Evolutionary conservation across 805 yeast genomes (phyloP), one percentile per base, ranked within the genome.

Genomic region (Ogataea zsoltii): DNA sequence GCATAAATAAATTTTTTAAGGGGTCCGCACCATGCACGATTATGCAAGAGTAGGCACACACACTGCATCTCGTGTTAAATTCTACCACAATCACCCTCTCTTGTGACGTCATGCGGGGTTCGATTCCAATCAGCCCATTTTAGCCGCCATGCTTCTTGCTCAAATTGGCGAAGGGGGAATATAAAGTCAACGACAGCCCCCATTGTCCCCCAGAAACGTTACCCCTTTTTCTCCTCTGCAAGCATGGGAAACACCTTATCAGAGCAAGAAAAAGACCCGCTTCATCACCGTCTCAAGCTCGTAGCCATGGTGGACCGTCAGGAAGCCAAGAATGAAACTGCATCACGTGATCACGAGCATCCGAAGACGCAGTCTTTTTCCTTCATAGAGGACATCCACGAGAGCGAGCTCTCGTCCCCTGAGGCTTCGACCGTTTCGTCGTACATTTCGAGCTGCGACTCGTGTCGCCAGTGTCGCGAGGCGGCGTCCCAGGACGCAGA

Each of bases 381-480:
- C 12, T 49, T 42, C 28, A 49, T 53, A n/a, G 56, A 53, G 43
- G 48, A 45, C 15, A 45, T 49, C 12, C 35, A 44, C 25, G 50
- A 48, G 2, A 38, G 36, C 21, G 49, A 46, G n/a, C 29, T 41
- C 3, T 44, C 51, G 21, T 42, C 49, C 13, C 25, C 49, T 11
- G 46, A 41, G 14, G 39, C 29, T 5, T 54, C 57, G 2, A 41
- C 45, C 3, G 31, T 30, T 16, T 54, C 57, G 7, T 47, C 54
- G 16, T 38, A n/a, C 26, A 35, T 38, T 2, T 46, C 52, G 6
- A 38, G 47, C 34, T 38, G 40, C 35, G 55, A 44, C 7, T 46
- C 51, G 7, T 48, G 49, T 25, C 30, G 36, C 16, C 30, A 31
- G 11, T 11, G 11, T 21, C 19, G 38, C n/a, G n/a, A n/a, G 19